Percentiles rank a stretch among this genome's conserved stretches.
phyloP scores from a whole-genome alignment of 2,329 filamentous ascomycete genomes.

The Mycosphaerella sp. region DNA sequence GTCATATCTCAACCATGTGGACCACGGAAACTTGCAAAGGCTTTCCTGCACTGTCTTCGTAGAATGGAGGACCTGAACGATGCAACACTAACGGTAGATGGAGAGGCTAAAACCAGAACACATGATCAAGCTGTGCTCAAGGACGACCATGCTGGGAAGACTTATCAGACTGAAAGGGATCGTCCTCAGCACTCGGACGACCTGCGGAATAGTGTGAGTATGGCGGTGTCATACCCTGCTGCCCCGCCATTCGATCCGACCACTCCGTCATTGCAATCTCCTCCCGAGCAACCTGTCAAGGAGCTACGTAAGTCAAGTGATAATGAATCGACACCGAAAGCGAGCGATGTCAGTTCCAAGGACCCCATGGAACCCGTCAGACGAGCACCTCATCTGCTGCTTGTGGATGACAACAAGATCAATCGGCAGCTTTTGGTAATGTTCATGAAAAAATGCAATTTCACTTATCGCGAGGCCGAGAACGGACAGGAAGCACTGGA shows the following conservation, averaged over 20 bases:
- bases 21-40: constrained; percentile 37
- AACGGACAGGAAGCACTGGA: constrained; percentile 46
- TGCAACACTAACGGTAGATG: background rate
- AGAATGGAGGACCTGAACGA: constrained; percentile 17
- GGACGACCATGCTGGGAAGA: background rate
- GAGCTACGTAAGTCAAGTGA: constrained; percentile 1
- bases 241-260: constrained; percentile 15
- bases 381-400: constrained; percentile 20
- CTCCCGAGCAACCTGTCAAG: constrained; percentile 4
- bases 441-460: constrained; percentile 31
- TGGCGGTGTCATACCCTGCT: constrained; percentile 9
- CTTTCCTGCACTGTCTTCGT: constrained; percentile 31
- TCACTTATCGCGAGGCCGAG: constrained; percentile 38
- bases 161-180: background rate
- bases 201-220: constrained; percentile 10
- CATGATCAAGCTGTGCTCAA: background rate
- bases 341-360: background rate
- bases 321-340: background rate
- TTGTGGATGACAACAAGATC: constrained; percentile 34
- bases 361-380: constrained; percentile 5
- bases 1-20: constrained; percentile 37
- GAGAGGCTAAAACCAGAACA: background rate
- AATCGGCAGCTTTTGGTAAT: constrained; percentile 29
- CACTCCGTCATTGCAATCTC: constrained; percentile 15
- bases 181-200: background rate